Conservation (phyloP, 805 yeast species). For the Wickerhamomyces alni region DNA sequence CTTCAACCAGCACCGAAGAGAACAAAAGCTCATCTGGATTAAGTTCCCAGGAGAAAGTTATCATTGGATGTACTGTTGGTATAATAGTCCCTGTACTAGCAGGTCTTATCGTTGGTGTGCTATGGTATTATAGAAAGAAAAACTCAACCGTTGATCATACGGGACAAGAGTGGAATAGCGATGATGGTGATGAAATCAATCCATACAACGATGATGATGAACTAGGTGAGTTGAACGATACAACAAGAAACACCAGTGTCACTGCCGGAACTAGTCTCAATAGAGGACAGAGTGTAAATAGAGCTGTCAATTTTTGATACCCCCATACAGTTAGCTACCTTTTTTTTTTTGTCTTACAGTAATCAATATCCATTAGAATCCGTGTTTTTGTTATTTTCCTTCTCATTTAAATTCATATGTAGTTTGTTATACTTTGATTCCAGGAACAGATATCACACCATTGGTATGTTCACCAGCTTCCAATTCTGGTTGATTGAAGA, state of each 20-base stretch:
- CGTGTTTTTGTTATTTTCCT: too few species aligned
- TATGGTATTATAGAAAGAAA: constrained; percentile 15
- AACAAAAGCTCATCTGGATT: constrained; percentile 30
- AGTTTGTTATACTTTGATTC: not conserved
- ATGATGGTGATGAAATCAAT: not conserved
- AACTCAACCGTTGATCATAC: constrained; percentile 16
- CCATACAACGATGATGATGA: constrained; percentile 8
- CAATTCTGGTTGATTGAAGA: constrained; percentile 11
- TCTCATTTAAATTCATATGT: too few species aligned
- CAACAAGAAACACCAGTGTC: not conserved
- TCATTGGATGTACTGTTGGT: constrained; percentile 68
- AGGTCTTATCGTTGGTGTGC: constrained; percentile 7
- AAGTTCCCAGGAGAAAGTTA: constrained; percentile 43
- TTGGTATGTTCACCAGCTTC: not conserved
- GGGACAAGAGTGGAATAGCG: constrained; percentile 22
- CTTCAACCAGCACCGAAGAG: constrained; percentile 11
- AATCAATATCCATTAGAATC: not conserved
- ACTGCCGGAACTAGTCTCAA: not conserved
- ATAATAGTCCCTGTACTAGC: constrained; percentile 56
- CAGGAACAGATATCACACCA: not conserved
- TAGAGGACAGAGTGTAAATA: constrained; percentile 13
- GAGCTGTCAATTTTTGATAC: constrained; percentile 19
- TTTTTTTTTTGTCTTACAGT: not conserved
- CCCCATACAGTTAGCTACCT: not conserved
- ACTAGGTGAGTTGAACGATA: not conserved